Percentiles rank a stretch among this genome's conserved stretches.
Evolutionary conservation across 208 protist species (phyloP).

Genomic region (Crithidia acanthocephali): DNA sequence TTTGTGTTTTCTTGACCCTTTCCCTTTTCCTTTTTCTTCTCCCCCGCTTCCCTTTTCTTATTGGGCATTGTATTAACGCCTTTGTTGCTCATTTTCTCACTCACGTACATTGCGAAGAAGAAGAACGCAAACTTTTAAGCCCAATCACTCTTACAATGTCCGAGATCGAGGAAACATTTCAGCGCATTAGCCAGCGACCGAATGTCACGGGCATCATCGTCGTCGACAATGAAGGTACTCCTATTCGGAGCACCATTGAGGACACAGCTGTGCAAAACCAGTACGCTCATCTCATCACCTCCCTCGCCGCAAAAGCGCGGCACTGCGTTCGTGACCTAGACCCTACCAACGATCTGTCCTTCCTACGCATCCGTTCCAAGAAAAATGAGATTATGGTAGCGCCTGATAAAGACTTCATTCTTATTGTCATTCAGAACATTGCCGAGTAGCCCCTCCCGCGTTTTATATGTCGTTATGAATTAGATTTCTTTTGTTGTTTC

Average conservation of each 20-base stretch:
- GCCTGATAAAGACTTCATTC: slow-evolving; percentile 92
- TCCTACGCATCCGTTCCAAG: slow-evolving; percentile 95
- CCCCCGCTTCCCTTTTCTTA: background rate
- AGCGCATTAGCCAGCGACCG: slow-evolving; percentile 94
- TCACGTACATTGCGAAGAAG: background rate
- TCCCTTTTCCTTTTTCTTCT: background rate
- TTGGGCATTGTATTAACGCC: background rate
- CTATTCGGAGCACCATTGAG: slow-evolving; percentile 92
- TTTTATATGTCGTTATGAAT: background rate
- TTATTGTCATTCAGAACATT: slow-evolving; percentile 93
- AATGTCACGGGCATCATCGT: slow-evolving; percentile 96
- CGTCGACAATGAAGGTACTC: slow-evolving; percentile 93
- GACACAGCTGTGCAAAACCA: slow-evolving; percentile 91
- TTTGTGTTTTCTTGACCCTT: no score
- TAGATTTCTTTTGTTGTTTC: background rate
- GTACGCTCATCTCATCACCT: slow-evolving; percentile 95
- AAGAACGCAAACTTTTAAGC: no score
- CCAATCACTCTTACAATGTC: slow-evolving; percentile 50
- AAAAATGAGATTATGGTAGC: slow-evolving; percentile 98
- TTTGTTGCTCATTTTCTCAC: background rate
- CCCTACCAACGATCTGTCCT: slow-evolving; percentile 96
- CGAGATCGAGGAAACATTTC: slow-evolving; percentile 95
- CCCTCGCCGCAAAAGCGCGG: slow-evolving; percentile 93
- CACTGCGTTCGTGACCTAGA: slow-evolving; percentile 96
- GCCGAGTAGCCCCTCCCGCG: slow-evolving; percentile 26